Conservation (phyloP, 805 yeast genomes). For the Candida krabiensis region DNA sequence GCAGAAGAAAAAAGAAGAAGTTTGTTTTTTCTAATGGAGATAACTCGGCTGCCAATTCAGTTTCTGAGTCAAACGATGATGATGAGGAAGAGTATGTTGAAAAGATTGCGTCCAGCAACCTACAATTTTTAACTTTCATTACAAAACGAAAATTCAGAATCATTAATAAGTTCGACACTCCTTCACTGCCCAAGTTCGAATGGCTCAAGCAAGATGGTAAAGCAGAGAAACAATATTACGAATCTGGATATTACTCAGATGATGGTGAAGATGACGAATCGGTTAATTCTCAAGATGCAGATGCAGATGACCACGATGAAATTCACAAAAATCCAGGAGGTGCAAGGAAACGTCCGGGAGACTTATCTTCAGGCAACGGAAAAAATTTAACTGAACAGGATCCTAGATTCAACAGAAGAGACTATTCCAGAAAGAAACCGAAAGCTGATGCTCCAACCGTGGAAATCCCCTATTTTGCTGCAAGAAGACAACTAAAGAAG, state of each 20-base stretch:
- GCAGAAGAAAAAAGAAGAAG: slow-evolving; percentile 11
- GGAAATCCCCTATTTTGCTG: slow-evolving; percentile 57
- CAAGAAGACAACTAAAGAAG: slow-evolving; percentile 63
- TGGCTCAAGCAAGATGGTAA: slow-evolving; percentile 32
- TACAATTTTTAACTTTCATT: slow-evolving; percentile 22
- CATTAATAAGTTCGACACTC: slow-evolving; percentile 39
- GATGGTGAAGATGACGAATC: slow-evolving; percentile 14
- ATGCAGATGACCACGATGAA: slow-evolving; percentile 2
- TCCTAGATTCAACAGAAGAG: slow-evolving; percentile 42
- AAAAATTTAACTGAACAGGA: slow-evolving; percentile 14
- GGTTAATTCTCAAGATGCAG: slow-evolving; percentile 1
- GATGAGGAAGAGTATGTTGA: slow-evolving; percentile 16
- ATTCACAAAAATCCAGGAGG: not conserved
- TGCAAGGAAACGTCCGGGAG: too few relatives aligned
- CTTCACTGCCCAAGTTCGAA: slow-evolving; percentile 40
- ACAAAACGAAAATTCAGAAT: slow-evolving; percentile 28
- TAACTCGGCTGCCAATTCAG: slow-evolving; percentile 1
- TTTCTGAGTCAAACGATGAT: slow-evolving; percentile 7
- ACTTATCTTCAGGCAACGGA: not conserved
- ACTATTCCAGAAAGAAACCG: slow-evolving; percentile 41
- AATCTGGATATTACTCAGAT: slow-evolving; percentile 30
- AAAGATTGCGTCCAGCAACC: slow-evolving; percentile 12
- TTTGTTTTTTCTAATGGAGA: not conserved
- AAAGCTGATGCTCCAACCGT: slow-evolving; percentile 4
- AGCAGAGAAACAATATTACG: slow-evolving; percentile 36